phyloP scores from a whole-genome alignment of 345 rosid genomes.

The Citrus reticulata region DNA sequence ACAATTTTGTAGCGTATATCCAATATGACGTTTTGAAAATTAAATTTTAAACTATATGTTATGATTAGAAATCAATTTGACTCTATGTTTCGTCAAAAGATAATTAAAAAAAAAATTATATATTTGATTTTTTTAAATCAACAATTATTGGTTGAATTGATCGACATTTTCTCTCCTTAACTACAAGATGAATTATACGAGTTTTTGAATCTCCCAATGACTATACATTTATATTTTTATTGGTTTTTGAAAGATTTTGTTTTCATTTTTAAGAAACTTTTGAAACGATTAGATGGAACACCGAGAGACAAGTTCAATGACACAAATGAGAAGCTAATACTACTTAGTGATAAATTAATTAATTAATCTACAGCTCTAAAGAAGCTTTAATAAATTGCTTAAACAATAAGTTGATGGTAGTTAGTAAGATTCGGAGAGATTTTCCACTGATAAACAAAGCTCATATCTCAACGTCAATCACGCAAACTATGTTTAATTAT shows the following conservation, averaged over 20 bases:
- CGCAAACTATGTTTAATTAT: slow-evolving; percentile 47
- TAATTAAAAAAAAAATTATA: no score
- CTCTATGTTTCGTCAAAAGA: no score
- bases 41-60: no score
- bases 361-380: neutral
- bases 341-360: neutral
- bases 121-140: no score
- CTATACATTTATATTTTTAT: no score
- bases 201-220: no score
- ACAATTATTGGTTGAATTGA: no score
- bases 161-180: no score
- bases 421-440: slow-evolving; percentile 70
- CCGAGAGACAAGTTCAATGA: neutral
- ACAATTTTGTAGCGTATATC: neutral
- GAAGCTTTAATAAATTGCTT: neutral
- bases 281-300: neutral
- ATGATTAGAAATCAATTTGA: no score
- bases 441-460: slow-evolving; percentile 34
- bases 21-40: no score
- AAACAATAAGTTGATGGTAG: slow-evolving; percentile 38
- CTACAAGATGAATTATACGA: no score
- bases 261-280: neutral
- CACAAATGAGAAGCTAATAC: neutral
- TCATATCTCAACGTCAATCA: slow-evolving; percentile 68
- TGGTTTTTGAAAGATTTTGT: no score